Conservation (phyloP, 352 stramenopile genomes). For the Phytophthora kernoviae region DNA sequence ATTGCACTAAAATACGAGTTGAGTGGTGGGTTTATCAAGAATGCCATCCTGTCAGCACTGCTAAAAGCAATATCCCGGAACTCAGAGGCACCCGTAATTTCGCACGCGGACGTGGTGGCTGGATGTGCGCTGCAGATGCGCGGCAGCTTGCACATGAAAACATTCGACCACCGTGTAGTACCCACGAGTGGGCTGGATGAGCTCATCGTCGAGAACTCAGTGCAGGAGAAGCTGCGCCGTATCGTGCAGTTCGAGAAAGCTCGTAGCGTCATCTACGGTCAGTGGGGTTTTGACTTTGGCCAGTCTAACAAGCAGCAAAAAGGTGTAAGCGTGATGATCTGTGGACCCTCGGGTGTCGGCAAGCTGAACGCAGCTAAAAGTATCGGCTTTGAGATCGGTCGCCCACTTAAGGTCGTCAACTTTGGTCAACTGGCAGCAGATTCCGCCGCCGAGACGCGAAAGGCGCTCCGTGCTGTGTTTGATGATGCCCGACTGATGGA, state of each 20-base stretch:
- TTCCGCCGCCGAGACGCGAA: slow-evolving; percentile 74
- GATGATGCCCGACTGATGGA: slow-evolving; percentile 88
- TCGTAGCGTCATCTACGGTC: slow-evolving; percentile 83
- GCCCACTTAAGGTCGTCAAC: slow-evolving; percentile 82
- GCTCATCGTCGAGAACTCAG: slow-evolving; percentile 68
- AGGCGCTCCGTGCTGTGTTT: slow-evolving; percentile 80
- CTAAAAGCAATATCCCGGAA: slow-evolving; percentile 77
- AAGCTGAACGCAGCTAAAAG: slow-evolving; percentile 80
- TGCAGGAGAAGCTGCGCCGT: slow-evolving; percentile 70
- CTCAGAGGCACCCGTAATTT: slow-evolving; percentile 63
- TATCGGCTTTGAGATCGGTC: slow-evolving; percentile 85
- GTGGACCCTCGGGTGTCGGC: slow-evolving; percentile 70
- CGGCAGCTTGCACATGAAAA: slow-evolving; percentile 89
- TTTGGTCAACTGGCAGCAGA: slow-evolving; percentile 80
- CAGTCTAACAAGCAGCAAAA: slow-evolving; percentile 87
- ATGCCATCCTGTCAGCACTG: slow-evolving; percentile 85
- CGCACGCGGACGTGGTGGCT: slow-evolving; percentile 75
- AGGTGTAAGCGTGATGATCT: slow-evolving; percentile 76
- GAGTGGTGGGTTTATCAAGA: slow-evolving; percentile 92
- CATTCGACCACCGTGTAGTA: slow-evolving; percentile 86
- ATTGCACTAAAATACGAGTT: slow-evolving; percentile 90
- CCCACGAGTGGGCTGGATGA: slow-evolving; percentile 72
- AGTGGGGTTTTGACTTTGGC: slow-evolving; percentile 87
- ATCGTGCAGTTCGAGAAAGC: slow-evolving; percentile 88
- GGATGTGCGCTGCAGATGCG: slow-evolving; percentile 89